These are phyloP conservation scores for Verticillium dahliae DNA, from an alignment of 2,329 filamentous ascomycete species.

Conservation along the genomic window DNA sequence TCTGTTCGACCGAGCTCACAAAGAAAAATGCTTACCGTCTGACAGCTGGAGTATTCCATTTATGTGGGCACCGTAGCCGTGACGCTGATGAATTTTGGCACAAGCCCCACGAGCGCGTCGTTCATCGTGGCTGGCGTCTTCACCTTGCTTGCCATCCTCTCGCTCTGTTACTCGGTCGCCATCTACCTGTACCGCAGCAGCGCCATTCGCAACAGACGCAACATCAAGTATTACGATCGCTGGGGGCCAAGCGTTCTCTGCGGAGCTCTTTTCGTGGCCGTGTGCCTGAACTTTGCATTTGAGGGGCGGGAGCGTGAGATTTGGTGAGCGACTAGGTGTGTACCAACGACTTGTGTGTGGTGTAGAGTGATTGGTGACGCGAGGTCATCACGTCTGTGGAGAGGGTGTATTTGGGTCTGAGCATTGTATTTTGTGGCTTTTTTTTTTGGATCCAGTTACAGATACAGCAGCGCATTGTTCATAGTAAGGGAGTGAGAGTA, in stretches of 20 bases:
- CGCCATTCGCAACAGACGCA: constrained; percentile 75
- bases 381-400: neutral
- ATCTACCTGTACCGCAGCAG: constrained; percentile 85
- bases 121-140: constrained; percentile 71
- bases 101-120: constrained; percentile 47
- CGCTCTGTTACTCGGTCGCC: constrained; percentile 75
- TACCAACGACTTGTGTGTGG: neutral
- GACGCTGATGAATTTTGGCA: constrained; percentile 75
- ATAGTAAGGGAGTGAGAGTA: neutral
- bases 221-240: constrained; percentile 87
- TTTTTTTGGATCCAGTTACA: neutral
- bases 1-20: constrained; percentile 9
- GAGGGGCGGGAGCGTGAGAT: constrained; percentile 56
- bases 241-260: constrained; percentile 79
- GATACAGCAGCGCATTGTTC: neutral
- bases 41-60: constrained; percentile 86
- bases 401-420: neutral
- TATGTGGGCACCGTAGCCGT: constrained; percentile 85
- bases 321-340: constrained; percentile 33
- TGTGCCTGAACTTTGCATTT: constrained; percentile 74
- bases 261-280: constrained; percentile 62
- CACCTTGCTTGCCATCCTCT: constrained; percentile 70
- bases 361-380: neutral
- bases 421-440: neutral
- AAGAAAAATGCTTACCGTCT: constrained; percentile 13